These are phyloP conservation scores for Echium plantagineum DNA, from an alignment of 257 asterid species.

Conservation along the genomic window DNA sequence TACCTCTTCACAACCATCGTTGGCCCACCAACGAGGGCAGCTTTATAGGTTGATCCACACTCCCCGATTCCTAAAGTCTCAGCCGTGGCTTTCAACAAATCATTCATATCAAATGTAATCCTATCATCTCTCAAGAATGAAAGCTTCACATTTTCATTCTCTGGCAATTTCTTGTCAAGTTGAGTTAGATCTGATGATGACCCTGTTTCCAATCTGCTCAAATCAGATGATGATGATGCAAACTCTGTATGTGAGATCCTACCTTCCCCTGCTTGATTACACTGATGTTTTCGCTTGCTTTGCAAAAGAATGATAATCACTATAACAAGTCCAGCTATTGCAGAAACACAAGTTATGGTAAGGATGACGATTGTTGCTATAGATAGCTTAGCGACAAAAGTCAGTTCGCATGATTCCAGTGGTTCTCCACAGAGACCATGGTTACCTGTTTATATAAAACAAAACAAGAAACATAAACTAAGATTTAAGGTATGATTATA, in stretches of 20 bases:
- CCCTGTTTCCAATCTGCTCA: conserved; percentile 52
- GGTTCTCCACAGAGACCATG: conserved; percentile 60
- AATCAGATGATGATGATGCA: conserved; percentile 13
- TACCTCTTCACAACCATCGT: conserved; percentile 75
- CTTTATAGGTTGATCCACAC: conserved; percentile 76
- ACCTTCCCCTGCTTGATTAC: conserved; percentile 9
- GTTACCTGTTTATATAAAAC: conserved; percentile 41
- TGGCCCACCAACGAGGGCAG: conserved; percentile 37
- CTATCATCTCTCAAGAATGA: conserved; percentile 50
- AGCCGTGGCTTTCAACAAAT: conserved; percentile 78
- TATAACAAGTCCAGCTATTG: conserved; percentile 25
- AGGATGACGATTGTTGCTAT: conserved; percentile 20
- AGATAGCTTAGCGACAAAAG: conserved; percentile 19
- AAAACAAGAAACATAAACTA: background rate
- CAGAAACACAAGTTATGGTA: conserved; percentile 24
- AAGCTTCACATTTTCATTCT: conserved; percentile 37
- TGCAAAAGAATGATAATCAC: conserved; percentile 38
- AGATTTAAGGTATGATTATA: background rate
- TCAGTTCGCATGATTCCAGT: conserved; percentile 28
- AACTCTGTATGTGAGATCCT: conserved; percentile 2
- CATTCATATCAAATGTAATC: conserved; percentile 58
- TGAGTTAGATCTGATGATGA: conserved; percentile 18
- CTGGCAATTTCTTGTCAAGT: conserved; percentile 10
- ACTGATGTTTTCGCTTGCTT: conserved; percentile 14
- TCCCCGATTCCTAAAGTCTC: conserved; percentile 79